Evolutionary conservation across 2,329 filamentous ascomycete genomes (phyloP).

Genomic region (Pseudonectria foliicola): DNA sequence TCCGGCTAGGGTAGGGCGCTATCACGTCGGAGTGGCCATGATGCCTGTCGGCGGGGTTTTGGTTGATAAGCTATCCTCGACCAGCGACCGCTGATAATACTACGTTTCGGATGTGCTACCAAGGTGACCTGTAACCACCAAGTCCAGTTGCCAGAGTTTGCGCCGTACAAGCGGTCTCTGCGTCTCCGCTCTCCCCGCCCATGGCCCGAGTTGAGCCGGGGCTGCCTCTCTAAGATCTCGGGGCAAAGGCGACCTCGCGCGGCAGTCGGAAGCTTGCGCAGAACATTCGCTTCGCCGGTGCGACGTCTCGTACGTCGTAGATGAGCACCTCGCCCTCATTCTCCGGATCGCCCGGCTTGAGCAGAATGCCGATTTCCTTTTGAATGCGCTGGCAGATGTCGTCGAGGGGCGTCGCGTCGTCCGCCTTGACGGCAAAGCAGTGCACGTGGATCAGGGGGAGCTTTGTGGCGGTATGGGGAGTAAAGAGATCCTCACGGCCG

Average conservation of each 20-base stretch:
- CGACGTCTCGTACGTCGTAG: conserved; percentile 74
- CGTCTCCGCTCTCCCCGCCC: conserved; percentile 11
- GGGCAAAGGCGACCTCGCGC: conserved; percentile 69
- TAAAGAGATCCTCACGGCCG: conserved; percentile 60
- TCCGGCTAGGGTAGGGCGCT: neutral
- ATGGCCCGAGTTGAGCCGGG: conserved; percentile 10
- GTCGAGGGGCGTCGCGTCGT: conserved; percentile 59
- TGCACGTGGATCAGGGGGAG: conserved; percentile 89
- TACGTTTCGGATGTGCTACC: conserved; percentile 1
- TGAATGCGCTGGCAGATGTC: conserved; percentile 38
- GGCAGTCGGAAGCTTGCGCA: conserved; percentile 89
- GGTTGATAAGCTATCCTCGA: conserved; percentile 1
- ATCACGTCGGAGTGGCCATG: neutral
- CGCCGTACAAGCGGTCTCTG: conserved; percentile 2
- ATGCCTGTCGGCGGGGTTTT: neutral
- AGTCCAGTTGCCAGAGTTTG: conserved; percentile 5
- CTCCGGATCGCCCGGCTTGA: conserved; percentile 39
- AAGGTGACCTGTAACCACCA: conserved; percentile 2
- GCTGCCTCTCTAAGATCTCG: conserved; percentile 19
- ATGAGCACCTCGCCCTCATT: conserved; percentile 46
- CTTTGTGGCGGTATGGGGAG: conserved; percentile 47
- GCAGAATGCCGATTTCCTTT: conserved; percentile 32
- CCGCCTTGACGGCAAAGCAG: conserved; percentile 81
- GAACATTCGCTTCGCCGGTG: conserved; percentile 93
- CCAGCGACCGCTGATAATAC: neutral